Evolutionary conservation across 345 rosid genomes (phyloP).

Genomic region (Syzygium aqueum): DNA sequence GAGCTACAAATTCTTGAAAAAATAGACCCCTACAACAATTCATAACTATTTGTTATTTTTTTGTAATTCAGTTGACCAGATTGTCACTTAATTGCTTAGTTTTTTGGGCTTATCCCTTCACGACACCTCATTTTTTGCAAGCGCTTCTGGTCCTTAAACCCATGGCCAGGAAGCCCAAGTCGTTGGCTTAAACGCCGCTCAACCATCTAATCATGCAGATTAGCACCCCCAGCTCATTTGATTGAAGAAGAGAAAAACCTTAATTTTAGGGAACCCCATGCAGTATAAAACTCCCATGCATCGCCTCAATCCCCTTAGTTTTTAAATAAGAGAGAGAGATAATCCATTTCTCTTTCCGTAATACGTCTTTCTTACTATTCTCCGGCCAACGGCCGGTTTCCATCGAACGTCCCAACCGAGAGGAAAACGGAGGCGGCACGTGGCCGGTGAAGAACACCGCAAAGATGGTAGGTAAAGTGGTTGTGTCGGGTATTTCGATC

Average conservation of each 20-base stretch:
- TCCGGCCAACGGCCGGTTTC: not conserved
- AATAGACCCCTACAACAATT: fast-evolving
- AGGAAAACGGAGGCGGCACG: not conserved
- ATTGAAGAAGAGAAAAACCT: no score
- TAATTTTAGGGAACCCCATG: not conserved
- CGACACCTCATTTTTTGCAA: not conserved
- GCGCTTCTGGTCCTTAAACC: not conserved
- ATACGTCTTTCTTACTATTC: not conserved
- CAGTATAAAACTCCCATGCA: not conserved
- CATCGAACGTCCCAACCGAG: not conserved
- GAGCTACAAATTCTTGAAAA: no score
- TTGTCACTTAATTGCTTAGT: no score
- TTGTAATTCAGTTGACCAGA: fast-evolving
- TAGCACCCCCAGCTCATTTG: no score
- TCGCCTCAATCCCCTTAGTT: not conserved
- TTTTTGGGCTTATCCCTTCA: not conserved
- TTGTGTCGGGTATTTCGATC: constrained; percentile 24
- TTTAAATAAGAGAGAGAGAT: not conserved
- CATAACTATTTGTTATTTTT: no score
- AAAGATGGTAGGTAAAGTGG: constrained; percentile 19
- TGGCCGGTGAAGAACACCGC: not conserved
- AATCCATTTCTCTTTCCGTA: no score
- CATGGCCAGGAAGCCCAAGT: not conserved
- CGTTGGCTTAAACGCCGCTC: not conserved
- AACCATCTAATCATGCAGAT: no score